phyloP scores from a whole-genome alignment of 805 yeast genomes.

The Kazachstania bromeliacearum region DNA sequence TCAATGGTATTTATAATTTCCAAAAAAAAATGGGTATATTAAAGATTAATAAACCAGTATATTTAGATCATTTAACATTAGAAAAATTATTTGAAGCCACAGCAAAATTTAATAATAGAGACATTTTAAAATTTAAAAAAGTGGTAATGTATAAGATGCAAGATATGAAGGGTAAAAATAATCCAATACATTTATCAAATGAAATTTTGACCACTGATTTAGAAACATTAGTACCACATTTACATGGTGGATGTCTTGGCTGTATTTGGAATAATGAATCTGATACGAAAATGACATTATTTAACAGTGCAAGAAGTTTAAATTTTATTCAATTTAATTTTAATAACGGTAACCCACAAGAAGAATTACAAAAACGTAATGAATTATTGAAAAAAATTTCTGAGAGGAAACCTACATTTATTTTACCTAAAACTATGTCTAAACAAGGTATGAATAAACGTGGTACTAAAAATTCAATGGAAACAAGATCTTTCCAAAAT shows the following conservation, averaged over 20 bases:
- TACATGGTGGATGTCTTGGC: constrained; percentile 29
- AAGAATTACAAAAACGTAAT: constrained; percentile 4
- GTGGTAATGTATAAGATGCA: constrained; percentile 67
- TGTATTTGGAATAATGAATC: constrained; percentile 47
- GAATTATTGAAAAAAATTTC: constrained; percentile 1
- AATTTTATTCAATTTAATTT: constrained; percentile 15
- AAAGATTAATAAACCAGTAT: constrained; percentile 34
- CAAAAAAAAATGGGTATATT: constrained; percentile 56
- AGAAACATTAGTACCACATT: constrained; percentile 23
- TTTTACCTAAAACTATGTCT: constrained; percentile 2
- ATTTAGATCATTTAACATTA: constrained; percentile 49
- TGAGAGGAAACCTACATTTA: constrained; percentile 1
- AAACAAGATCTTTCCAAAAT: background rate
- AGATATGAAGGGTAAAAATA: constrained; percentile 42
- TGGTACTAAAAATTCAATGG: background rate
- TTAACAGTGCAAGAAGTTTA: background rate
- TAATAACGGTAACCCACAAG: constrained; percentile 21
- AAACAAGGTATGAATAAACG: constrained; percentile 3
- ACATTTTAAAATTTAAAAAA: constrained; percentile 45
- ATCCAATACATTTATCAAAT: constrained; percentile 27
- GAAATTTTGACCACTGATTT: constrained; percentile 35
- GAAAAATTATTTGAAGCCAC: constrained; percentile 40
- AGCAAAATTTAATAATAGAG: constrained; percentile 35
- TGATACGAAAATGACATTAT: constrained; percentile 19
- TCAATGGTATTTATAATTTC: constrained; percentile 58